These are phyloP conservation scores for Sordariomycetes sp. DNA, from an alignment of 2,329 filamentous ascomycete genomes.

Conservation along the genomic window DNA sequence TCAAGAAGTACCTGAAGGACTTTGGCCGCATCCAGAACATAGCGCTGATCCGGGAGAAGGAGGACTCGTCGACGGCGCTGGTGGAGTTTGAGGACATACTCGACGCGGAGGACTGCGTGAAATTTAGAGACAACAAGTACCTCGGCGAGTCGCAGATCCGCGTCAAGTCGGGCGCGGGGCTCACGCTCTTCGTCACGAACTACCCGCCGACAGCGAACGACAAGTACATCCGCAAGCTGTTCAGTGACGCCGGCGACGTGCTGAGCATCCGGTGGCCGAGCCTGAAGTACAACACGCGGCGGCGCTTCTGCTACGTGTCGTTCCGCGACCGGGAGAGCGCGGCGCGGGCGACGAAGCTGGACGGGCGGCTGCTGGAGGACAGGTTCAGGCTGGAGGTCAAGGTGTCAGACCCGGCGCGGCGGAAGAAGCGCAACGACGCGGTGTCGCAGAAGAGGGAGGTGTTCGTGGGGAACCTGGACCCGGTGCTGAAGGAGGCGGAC, in stretches of 20 bases:
- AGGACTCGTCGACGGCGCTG: constrained; percentile 56
- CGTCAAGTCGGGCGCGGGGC: constrained; percentile 63
- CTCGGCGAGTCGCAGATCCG: constrained; percentile 63
- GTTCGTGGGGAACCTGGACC: constrained; percentile 61
- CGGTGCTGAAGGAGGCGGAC: constrained; percentile 53
- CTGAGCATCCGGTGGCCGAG: constrained; percentile 83
- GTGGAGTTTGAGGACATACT: constrained; percentile 78
- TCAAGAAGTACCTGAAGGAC: constrained; percentile 85
- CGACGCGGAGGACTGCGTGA: constrained; percentile 73
- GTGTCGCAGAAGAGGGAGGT: constrained; percentile 82
- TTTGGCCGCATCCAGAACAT: constrained; percentile 78
- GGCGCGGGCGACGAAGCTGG: constrained; percentile 58
- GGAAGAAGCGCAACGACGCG: constrained; percentile 69
- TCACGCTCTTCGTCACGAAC: constrained; percentile 85
- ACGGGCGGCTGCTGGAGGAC: constrained; percentile 60
- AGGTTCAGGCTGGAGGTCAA: constrained; percentile 62
- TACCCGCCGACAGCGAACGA: constrained; percentile 73
- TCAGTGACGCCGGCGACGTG: constrained; percentile 68
- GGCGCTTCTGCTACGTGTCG: constrained; percentile 94
- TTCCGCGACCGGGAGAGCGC: constrained; percentile 63
- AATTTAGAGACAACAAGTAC: constrained; percentile 71
- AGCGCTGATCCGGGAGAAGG: constrained; percentile 52
- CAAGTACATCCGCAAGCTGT: constrained; percentile 55
- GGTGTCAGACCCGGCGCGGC: constrained; percentile 72
- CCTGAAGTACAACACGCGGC: constrained; percentile 76